Evolutionary conservation across 2,329 filamentous ascomycete genomes (phyloP).

Genomic region (Paramyrothecium sp.): DNA sequence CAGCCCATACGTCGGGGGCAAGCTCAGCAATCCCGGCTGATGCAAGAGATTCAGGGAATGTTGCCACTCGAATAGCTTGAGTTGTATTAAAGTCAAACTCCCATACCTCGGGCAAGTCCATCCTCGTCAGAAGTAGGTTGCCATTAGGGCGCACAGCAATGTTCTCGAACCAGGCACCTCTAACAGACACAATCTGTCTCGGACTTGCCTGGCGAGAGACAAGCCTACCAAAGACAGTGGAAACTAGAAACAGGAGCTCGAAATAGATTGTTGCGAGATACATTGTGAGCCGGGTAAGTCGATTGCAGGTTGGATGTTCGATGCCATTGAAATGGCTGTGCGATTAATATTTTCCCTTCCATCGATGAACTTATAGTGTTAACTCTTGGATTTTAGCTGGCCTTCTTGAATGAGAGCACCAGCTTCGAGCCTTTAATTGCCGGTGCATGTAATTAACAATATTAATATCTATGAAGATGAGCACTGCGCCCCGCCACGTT

Average conservation of each 20-base stretch:
- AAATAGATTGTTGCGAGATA: not conserved
- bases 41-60: constrained; percentile 3
- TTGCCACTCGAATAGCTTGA: not conserved
- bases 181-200: not conserved
- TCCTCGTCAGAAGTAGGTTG: constrained; percentile 7
- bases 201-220: not conserved
- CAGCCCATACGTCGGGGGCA: not conserved
- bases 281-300: not conserved
- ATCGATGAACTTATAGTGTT: too few species aligned
- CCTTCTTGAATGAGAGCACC: too few species aligned
- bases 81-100: constrained; percentile 4
- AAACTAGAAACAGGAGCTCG: not conserved
- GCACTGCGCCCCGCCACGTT: too few species aligned
- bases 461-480: too few species aligned
- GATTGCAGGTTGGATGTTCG: not conserved
- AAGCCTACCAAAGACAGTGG: not conserved
- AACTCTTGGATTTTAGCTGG: too few species aligned
- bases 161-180: constrained; percentile 10
- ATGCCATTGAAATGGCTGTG: too few species aligned
- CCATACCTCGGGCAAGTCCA: constrained; percentile 5
- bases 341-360: too few species aligned
- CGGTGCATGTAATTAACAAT: too few species aligned
- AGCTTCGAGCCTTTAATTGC: too few species aligned
- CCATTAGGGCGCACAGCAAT: constrained; percentile 10
- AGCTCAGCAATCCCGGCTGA: constrained; percentile 4